Conservation (phyloP, 1,139 yeast species). For the Yamadazyma spencermartinsiae region DNA sequence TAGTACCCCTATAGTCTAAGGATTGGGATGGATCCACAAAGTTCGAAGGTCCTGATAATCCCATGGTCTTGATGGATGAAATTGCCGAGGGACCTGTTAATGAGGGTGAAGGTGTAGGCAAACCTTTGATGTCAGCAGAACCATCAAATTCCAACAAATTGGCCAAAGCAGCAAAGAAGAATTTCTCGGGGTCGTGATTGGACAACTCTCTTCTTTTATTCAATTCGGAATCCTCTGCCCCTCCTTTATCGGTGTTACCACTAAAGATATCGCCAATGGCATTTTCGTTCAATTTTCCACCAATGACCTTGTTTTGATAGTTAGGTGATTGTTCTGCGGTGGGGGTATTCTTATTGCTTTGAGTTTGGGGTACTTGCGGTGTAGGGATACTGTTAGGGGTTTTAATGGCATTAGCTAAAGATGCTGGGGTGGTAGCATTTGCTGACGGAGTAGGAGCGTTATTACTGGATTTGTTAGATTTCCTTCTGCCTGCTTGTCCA, state of each 20-base stretch:
- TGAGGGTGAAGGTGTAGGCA: constrained; percentile 36
- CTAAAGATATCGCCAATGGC: constrained; percentile 29
- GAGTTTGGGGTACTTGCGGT: constrained; percentile 38
- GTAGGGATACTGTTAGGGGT: constrained; percentile 49
- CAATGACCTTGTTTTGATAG: constrained; percentile 17
- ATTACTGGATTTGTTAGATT: constrained; percentile 30
- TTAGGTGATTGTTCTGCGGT: constrained; percentile 37
- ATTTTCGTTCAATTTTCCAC: constrained; percentile 20
- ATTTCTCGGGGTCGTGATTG: constrained; percentile 46
- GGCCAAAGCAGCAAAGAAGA: constrained; percentile 54
- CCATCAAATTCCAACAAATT: constrained; percentile 51
- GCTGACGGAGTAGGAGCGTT: constrained; percentile 34
- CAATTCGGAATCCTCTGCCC: constrained; percentile 29
- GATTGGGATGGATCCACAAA: constrained; percentile 9
- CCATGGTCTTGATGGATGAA: constrained; percentile 15
- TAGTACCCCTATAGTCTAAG: constrained; percentile 21
- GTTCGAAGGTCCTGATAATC: constrained; percentile 2
- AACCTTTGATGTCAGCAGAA: constrained; percentile 17
- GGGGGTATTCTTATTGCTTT: constrained; percentile 46
- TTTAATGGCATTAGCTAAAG: constrained; percentile 41
- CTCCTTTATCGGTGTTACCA: constrained; percentile 13
- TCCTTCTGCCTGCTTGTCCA: constrained; percentile 24
- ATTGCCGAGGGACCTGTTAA: constrained; percentile 9
- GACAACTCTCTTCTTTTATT: constrained; percentile 50
- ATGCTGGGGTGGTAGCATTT: constrained; percentile 41